phyloP scores from a whole-genome alignment of 495 filamentous ascomycete genomes.

The Penicillium psychrofluorescens region DNA sequence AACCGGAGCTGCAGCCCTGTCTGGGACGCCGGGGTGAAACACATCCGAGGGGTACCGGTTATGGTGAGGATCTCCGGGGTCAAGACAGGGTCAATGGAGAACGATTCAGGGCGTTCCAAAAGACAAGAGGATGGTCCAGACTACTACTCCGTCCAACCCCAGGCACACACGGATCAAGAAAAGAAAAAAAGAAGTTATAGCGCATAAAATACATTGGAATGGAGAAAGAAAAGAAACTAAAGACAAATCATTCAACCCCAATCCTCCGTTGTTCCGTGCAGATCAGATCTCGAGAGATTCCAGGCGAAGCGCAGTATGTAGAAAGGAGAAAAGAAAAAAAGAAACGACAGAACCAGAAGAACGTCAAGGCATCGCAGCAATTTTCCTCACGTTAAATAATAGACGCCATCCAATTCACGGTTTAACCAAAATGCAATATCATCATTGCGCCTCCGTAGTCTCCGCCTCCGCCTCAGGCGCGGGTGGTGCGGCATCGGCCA shows the following conservation, averaged over 20 bases:
- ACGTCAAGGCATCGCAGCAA: slow-evolving; percentile 13
- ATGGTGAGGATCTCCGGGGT: no score
- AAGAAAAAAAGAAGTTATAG: no score
- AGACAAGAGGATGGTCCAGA: no score
- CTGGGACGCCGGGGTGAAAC: no score
- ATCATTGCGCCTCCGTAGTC: background rate
- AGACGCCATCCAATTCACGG: background rate
- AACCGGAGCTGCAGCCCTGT: slow-evolving; percentile 23
- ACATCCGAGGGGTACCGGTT: no score
- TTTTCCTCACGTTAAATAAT: slow-evolving; percentile 11
- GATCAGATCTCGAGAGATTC: no score
- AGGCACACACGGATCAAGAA: no score
- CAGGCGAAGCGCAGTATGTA: background rate
- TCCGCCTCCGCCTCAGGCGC: slow-evolving; percentile 2
- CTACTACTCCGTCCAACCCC: no score
- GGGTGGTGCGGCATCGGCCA: slow-evolving; percentile 25
- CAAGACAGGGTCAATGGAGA: no score
- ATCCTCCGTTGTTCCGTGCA: no score
- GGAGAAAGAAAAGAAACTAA: slow-evolving; percentile 1
- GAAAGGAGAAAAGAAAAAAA: slow-evolving; percentile 7
- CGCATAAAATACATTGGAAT: background rate
- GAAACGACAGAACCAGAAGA: slow-evolving; percentile 3
- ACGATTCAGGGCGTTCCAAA: no score
- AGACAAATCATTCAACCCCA: slow-evolving; percentile 5
- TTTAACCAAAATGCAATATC: background rate